Conservation (phyloP, 169 alveolate genomes). For the Cryptosporidium tyzzeri region DNA sequence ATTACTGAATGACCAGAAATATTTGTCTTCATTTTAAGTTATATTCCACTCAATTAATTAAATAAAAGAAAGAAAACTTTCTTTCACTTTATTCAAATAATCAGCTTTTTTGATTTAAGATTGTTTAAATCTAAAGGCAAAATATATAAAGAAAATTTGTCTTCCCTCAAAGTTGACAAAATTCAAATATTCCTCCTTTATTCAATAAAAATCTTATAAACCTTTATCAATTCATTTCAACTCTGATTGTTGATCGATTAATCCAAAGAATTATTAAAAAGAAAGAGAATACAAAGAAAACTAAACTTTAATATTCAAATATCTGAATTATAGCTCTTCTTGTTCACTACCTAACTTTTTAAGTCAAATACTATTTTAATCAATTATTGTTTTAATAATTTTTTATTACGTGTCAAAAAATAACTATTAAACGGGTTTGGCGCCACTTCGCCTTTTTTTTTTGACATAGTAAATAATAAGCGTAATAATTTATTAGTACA, state of each 20-base stretch:
- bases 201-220: too few relatives aligned
- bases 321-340: not conserved
- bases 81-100: too few relatives aligned
- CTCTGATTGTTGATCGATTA: not conserved
- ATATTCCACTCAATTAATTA: too few relatives aligned
- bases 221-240: not conserved
- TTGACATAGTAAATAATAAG: not conserved
- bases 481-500: not conserved
- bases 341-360: not conserved
- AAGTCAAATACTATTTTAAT: not conserved
- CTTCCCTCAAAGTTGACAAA: too few relatives aligned
- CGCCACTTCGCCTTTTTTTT: not conserved
- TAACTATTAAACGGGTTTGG: not conserved
- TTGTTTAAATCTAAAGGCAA: too few relatives aligned
- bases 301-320: not conserved
- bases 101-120: not conserved
- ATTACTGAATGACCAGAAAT: constrained; percentile 21
- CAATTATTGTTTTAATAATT: not conserved
- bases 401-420: constrained; percentile 18
- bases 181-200: too few relatives aligned
- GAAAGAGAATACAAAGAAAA: not conserved
- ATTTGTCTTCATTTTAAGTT: constrained; percentile 8
- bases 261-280: too few relatives aligned
- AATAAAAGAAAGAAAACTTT: not conserved
- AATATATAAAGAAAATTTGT: too few relatives aligned